A percentile compares a stretch with the other conserved stretches of the same genome.
phyloP scores from a whole-genome alignment of 2,329 filamentous ascomycete genomes.

The Exophiala oligosperma region DNA sequence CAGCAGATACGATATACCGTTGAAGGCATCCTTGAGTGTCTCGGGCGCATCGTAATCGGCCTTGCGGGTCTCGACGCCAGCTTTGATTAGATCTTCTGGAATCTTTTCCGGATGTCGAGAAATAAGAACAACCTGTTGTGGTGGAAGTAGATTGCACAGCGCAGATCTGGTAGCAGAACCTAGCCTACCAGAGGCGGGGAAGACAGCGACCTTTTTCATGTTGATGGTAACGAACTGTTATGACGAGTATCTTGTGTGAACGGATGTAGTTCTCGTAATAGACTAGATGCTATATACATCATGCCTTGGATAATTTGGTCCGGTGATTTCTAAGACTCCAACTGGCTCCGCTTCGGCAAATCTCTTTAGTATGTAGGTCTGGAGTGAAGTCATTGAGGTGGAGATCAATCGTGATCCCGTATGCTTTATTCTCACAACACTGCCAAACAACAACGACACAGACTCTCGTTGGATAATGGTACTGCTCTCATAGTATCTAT shows the following conservation, averaged over 20 bases:
- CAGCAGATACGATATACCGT: conserved; percentile 52
- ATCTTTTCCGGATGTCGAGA: conserved; percentile 1
- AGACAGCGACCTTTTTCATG: not conserved
- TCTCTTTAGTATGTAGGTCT: too few relatives aligned
- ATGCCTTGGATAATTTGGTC: not conserved
- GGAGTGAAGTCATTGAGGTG: too few relatives aligned
- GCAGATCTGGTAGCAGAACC: not conserved
- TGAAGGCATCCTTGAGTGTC: conserved; percentile 49
- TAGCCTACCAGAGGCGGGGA: not conserved
- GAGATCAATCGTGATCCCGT: too few relatives aligned
- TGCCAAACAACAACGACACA: too few relatives aligned
- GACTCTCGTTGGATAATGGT: too few relatives aligned
- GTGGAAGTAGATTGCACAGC: not conserved
- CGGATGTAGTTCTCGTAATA: too few relatives aligned
- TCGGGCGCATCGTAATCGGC: conserved; percentile 50
- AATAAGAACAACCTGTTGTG: not conserved
- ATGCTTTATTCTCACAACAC: too few relatives aligned
- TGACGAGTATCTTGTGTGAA: too few relatives aligned
- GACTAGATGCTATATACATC: not conserved
- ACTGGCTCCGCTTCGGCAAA: too few relatives aligned
- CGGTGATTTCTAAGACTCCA: not conserved
- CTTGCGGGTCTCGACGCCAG: not conserved
- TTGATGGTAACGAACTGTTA: not conserved
- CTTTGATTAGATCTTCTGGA: not conserved
- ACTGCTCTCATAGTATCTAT: too few relatives aligned